Percentiles rank a stretch among this genome's conserved stretches.
Conservation (phyloP, 306 rosid species). For the Purshia tridentata region DNA sequence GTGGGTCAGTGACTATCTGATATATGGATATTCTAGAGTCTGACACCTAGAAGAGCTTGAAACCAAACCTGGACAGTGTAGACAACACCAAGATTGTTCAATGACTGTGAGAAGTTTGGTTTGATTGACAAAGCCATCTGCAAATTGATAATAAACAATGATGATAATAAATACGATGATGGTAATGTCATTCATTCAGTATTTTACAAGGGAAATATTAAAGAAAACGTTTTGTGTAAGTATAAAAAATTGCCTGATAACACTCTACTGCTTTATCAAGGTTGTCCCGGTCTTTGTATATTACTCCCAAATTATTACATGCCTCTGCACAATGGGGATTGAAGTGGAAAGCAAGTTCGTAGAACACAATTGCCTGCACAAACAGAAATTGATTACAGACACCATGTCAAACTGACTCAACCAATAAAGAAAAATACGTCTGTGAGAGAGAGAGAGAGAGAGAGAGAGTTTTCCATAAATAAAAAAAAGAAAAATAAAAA, state of each 20-base stretch:
- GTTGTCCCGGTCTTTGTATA: constrained; percentile 96
- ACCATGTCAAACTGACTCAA: constrained; percentile 11
- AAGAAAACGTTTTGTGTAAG: not conserved
- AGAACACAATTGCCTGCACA: constrained; percentile 93
- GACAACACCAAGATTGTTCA: constrained; percentile 98
- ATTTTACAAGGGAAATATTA: not conserved
- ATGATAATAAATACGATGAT: constrained; percentile 12
- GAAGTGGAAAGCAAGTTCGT: constrained; percentile 97
- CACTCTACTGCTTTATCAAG: constrained; percentile 99
- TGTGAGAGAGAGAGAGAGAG: constrained; percentile 4
- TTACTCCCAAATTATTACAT: constrained; percentile 96
- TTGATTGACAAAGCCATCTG: constrained; percentile 90
- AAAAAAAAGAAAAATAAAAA: not conserved
- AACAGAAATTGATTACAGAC: constrained; percentile 17
- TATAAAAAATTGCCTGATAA: constrained; percentile 71
- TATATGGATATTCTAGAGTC: constrained; percentile 24
- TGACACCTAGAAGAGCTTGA: constrained; percentile 18
- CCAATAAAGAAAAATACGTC: constrained; percentile 13
- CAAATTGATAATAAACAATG: constrained; percentile 28
- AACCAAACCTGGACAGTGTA: constrained; percentile 90
- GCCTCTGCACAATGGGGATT: constrained; percentile 99
- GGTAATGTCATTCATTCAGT: constrained; percentile 15
- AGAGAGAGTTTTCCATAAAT: not conserved
- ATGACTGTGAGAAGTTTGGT: constrained; percentile 92
- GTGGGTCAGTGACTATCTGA: constrained; percentile 18